Conservation (phyloP, 768 basidiomycete species). For the Boletellus ananas region DNA sequence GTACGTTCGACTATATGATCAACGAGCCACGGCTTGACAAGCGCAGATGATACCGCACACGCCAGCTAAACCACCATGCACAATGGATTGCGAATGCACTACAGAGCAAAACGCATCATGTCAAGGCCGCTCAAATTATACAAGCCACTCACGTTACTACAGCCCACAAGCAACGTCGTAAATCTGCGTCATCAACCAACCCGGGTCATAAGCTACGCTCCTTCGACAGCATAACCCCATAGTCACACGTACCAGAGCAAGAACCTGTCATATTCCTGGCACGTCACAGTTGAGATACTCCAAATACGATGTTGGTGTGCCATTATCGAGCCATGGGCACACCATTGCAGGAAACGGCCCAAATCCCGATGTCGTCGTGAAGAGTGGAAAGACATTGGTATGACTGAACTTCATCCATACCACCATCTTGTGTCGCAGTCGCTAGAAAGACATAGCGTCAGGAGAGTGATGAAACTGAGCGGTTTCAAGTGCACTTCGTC, state of each 20-base stretch:
- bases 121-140: not conserved
- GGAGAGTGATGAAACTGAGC: not conserved
- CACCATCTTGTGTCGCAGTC: not conserved
- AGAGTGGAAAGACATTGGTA: not conserved
- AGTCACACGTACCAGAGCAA: not conserved
- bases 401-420: not conserved
- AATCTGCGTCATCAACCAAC: not conserved
- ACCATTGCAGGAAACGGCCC: constrained; percentile 1
- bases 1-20: not conserved
- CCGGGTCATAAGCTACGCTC: too few species aligned
- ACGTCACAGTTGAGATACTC: not conserved
- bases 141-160: not conserved
- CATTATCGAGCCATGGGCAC: not conserved
- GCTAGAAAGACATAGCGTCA: not conserved
- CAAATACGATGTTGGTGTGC: not conserved
- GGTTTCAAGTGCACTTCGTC: not conserved
- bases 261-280: not conserved
- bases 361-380: not conserved
- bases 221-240: not conserved
- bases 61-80: not conserved
- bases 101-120: not conserved
- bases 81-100: not conserved
- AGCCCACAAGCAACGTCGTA: not conserved
- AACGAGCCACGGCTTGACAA: not conserved
- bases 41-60: not conserved